Conservation (phyloP, 495 filamentous ascomycete species). For the Penicillium bovifimosum region DNA sequence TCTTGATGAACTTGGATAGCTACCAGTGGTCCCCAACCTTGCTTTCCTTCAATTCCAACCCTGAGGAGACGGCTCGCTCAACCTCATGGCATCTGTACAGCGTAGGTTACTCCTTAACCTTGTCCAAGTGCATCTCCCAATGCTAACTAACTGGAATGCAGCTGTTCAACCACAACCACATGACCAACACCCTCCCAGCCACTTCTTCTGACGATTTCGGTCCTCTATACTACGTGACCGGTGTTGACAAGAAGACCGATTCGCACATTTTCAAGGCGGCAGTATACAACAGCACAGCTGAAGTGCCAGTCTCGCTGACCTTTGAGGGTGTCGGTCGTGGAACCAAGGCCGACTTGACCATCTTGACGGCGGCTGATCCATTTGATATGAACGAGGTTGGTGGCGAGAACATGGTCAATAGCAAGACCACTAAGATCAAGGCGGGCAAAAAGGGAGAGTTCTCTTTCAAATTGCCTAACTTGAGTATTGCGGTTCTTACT, state of each 20-base stretch:
- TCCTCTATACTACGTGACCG: slow-evolving; percentile 43
- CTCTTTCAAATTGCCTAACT: slow-evolving; percentile 41
- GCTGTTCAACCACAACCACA: slow-evolving; percentile 39
- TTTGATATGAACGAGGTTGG: slow-evolving; percentile 36
- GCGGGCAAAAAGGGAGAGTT: slow-evolving; percentile 43
- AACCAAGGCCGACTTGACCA: slow-evolving; percentile 48
- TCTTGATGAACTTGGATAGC: slow-evolving; percentile 42
- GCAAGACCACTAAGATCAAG: slow-evolving; percentile 35
- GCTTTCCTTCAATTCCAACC: slow-evolving; percentile 41
- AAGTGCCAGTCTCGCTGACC: slow-evolving; percentile 43
- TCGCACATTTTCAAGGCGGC: slow-evolving; percentile 56
- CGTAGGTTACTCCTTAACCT: slow-evolving; percentile 13
- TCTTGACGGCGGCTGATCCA: slow-evolving; percentile 48
- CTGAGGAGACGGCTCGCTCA: slow-evolving; percentile 33
- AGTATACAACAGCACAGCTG: slow-evolving; percentile 57
- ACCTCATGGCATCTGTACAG: slow-evolving; percentile 39
- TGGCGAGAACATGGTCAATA: slow-evolving; percentile 40
- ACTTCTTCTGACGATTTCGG: slow-evolving; percentile 31
- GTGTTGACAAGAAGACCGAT: slow-evolving; percentile 24
- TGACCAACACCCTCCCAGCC: slow-evolving; percentile 42
- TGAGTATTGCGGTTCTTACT: slow-evolving; percentile 49
- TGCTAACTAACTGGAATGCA: slow-evolving; percentile 2
- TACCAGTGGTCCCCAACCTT: slow-evolving; percentile 46
- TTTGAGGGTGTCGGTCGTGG: slow-evolving; percentile 50
- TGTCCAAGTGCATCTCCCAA: not conserved